Evolutionary conservation across 306 rosid species (phyloP).

Genomic region (Glycine tomentella): DNA sequence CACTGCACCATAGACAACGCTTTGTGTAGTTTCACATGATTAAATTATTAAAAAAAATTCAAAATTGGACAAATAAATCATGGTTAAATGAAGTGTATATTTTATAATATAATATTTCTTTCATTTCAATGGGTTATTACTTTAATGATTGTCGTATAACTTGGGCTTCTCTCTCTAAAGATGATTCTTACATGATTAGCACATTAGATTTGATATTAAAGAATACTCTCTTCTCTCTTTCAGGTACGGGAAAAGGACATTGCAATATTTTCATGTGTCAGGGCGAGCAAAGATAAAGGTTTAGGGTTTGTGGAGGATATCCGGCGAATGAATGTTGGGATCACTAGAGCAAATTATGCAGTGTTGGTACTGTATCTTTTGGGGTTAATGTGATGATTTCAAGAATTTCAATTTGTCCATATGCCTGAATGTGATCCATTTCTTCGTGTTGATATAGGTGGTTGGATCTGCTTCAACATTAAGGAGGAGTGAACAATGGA

Average conservation of each 20-base stretch:
- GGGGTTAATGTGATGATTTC: conserved; percentile 25
- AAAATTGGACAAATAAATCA: neutral
- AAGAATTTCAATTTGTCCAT: conserved; percentile 31
- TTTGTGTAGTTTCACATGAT: conserved; percentile 4
- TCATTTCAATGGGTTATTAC: too few species aligned
- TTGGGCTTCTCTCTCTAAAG: neutral
- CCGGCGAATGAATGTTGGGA: conserved; percentile 92
- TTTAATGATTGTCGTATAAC: neutral
- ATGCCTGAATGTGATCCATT: conserved; percentile 12
- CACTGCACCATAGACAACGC: neutral
- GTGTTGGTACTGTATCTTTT: conserved; percentile 66
- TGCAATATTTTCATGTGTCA: conserved; percentile 88
- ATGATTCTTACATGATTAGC: conserved; percentile 29
- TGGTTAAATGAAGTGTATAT: conserved; percentile 15
- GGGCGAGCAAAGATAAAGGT: conserved; percentile 73
- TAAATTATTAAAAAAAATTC: conserved; percentile 3
- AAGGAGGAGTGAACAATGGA: conserved; percentile 76
- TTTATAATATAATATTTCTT: neutral
- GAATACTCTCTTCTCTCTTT: conserved; percentile 15
- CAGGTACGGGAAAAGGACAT: conserved; percentile 97
- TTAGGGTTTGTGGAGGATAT: conserved; percentile 85
- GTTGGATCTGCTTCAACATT: conserved; percentile 93
- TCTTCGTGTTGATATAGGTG: conserved; percentile 60
- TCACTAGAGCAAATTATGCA: conserved; percentile 95
- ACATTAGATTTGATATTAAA: conserved; percentile 34